Evolutionary conservation across 306 rosid genomes (phyloP).

Genomic region (Fragaria nilgerrensis): DNA sequence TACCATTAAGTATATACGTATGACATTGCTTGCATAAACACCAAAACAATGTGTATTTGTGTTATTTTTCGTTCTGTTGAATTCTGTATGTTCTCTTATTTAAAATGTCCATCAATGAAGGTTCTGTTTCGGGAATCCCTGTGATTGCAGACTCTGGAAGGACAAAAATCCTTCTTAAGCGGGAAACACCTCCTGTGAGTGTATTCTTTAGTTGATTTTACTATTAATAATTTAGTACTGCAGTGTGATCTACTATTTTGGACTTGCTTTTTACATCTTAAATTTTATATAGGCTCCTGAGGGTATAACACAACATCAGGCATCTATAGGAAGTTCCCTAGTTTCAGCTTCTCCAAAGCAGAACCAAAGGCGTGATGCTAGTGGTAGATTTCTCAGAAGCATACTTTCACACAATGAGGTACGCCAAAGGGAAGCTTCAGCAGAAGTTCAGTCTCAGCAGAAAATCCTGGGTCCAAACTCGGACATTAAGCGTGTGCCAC

Average conservation of each 20-base stretch:
- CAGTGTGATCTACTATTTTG: not conserved
- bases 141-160: slow-evolving; percentile 73
- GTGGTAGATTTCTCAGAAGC: slow-evolving; percentile 78
- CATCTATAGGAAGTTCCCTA: slow-evolving; percentile 45
- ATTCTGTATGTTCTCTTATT: slow-evolving; percentile 21
- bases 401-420: slow-evolving; percentile 67
- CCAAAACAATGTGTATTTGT: not conserved
- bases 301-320: slow-evolving; percentile 44
- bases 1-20: not conserved
- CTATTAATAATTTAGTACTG: not conserved
- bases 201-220: not conserved
- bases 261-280: not conserved
- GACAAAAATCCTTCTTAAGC: slow-evolving; percentile 76
- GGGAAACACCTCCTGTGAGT: slow-evolving; percentile 59
- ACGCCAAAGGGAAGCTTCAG: slow-evolving; percentile 54
- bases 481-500: slow-evolving; percentile 61
- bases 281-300: slow-evolving; percentile 38
- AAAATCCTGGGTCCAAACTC: slow-evolving; percentile 61
- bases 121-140: slow-evolving; percentile 61
- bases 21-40: not conserved
- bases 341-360: slow-evolving; percentile 54
- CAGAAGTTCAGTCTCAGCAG: slow-evolving; percentile 48
- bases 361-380: slow-evolving; percentile 67
- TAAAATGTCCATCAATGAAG: slow-evolving; percentile 55
- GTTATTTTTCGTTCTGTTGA: slow-evolving; percentile 11